Evolutionary conservation across 495 filamentous ascomycete genomes (phyloP).

Genomic region (Lepidopterella palustris): DNA sequence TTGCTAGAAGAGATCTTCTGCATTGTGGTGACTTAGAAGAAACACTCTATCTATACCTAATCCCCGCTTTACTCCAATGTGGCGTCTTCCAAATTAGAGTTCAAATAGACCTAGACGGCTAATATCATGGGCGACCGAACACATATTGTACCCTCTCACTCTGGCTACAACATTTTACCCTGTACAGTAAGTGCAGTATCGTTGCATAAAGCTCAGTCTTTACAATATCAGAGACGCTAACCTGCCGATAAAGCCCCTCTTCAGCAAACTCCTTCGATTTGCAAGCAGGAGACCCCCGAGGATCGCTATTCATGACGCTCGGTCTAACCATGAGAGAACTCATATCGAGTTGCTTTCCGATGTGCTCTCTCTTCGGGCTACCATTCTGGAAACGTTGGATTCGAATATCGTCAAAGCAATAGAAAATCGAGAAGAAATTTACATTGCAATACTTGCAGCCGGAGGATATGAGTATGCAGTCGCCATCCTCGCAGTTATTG

Average conservation of each 20-base stretch:
- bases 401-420: slow-evolving; percentile 20
- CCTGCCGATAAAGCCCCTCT: slow-evolving; percentile 27
- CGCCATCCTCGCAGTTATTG: slow-evolving; percentile 41
- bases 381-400: slow-evolving; percentile 17
- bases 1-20: too few species aligned
- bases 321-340: slow-evolving; percentile 24
- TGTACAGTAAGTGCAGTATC: background rate
- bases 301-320: slow-evolving; percentile 29
- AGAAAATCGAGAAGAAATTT: slow-evolving; percentile 39
- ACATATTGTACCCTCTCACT: too few species aligned
- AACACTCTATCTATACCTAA: too few species aligned
- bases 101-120: too few species aligned
- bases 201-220: background rate
- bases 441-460: slow-evolving; percentile 42
- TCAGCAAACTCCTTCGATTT: slow-evolving; percentile 33
- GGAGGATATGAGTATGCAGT: slow-evolving; percentile 47
- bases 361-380: slow-evolving; percentile 31
- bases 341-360: slow-evolving; percentile 35
- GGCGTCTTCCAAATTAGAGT: too few species aligned
- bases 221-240: background rate
- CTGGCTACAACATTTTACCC: slow-evolving; percentile 2
- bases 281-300: slow-evolving; percentile 24
- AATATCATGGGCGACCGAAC: too few species aligned
- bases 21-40: too few species aligned
- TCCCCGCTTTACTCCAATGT: too few species aligned